Evolutionary conservation across 805 yeast species (phyloP), one percentile per base, ranked within the genome.

Genomic region (Suhomyces sp.): DNA sequence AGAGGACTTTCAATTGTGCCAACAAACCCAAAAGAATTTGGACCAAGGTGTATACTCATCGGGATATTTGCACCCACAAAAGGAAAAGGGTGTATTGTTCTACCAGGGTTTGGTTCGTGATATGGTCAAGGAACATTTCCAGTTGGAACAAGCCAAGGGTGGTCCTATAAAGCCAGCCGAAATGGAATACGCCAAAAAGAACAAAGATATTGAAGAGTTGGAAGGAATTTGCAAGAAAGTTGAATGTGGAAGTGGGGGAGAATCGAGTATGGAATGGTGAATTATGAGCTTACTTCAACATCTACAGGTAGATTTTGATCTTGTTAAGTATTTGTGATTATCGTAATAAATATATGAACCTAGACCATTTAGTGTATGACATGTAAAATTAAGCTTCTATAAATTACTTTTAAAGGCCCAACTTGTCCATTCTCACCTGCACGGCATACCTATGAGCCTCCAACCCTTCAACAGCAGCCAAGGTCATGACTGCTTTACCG

Each of bases 391-490:
- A n/a, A n/a, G n/a, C n/a, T n/a, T n/a, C n/a, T n/a, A n/a, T n/a
- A n/a, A n/a, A n/a, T n/a, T n/a, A 6, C 25, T 25, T 11, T 15
- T 12, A 50, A 40, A 77, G 68, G 4, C 88, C 88, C 27, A 86
- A 66, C 56, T 85, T 83, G 47, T 81, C 86, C 86, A 93, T 81
- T 70, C 98, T 81, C 26, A 93, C 82, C 63, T 88, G 88, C 33
- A 93, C 96, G 5, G 99, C 98, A 54, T 88, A 87, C 63, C 97
- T 80, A 71, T 93, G 99, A 8, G 90, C 99, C 60, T 91, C 97
- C 41, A 93, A 74, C 3, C 99, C 98, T 67, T 93, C 99, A 25
- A 90, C 93, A 33, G 80, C 90, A 16, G 99, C 98, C 43, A 93
- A 76, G 24, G 87, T 80, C 91, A 91, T 91, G 13, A 93, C 97